A percentile compares a stretch with the other conserved stretches of the same genome.
These are phyloP conservation scores for Pichia sp. DNA, from an alignment of 1,139 yeast species.

Conservation along the genomic window DNA sequence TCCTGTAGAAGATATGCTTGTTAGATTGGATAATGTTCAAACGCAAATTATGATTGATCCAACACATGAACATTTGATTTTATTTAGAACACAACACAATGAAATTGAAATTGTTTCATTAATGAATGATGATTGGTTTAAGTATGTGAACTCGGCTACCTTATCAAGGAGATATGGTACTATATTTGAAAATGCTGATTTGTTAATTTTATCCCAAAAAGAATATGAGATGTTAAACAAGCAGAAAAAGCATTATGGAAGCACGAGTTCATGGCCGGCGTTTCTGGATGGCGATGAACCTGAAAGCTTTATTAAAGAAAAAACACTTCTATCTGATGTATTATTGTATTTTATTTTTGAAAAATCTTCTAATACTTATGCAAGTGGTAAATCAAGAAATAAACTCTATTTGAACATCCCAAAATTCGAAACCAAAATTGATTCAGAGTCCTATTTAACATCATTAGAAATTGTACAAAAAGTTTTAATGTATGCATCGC, in stretches of 20 bases:
- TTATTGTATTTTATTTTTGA: constrained; percentile 25
- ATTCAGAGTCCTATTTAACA: constrained; percentile 67
- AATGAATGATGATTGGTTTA: constrained; percentile 32
- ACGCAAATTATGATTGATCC: constrained; percentile 72
- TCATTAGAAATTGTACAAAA: constrained; percentile 60
- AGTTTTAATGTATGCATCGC: constrained; percentile 61
- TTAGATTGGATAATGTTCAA: constrained; percentile 76
- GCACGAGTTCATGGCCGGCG: constrained; percentile 60
- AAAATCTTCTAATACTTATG: constrained; percentile 18
- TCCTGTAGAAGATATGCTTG: constrained; percentile 48
- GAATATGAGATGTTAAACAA: constrained; percentile 33
- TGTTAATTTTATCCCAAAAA: constrained; percentile 55
- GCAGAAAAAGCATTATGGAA: constrained; percentile 29
- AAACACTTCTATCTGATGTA: constrained; percentile 26
- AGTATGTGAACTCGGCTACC: constrained; percentile 23
- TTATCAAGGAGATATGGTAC: constrained; percentile 71
- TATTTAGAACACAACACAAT: constrained; percentile 64
- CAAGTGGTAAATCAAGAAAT: constrained; percentile 33
- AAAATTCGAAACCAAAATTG: constrained; percentile 61
- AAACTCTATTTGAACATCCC: constrained; percentile 59
- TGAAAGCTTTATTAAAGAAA: constrained; percentile 8
- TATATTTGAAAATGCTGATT: constrained; percentile 59
- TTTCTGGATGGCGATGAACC: constrained; percentile 47
- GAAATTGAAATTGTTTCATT: constrained; percentile 61
- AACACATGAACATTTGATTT: constrained; percentile 55